Base-by-base conservation (phyloP, 495 filamentous ascomycete species). In the Lasiosphaeris hirsuta region DNA sequence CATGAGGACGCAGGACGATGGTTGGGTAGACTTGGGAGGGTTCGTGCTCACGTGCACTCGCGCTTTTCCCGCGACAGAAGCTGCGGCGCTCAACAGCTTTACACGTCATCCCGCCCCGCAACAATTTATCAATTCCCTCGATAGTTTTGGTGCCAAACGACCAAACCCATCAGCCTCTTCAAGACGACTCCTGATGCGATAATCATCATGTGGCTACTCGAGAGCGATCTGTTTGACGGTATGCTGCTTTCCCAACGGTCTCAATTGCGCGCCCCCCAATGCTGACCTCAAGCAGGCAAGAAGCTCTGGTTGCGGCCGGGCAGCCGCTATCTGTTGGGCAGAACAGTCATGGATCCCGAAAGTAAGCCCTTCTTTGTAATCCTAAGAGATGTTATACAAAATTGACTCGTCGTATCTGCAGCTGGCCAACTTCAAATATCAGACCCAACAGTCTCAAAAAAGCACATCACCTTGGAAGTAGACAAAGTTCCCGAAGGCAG, bases 291-390 rank as follows among this genome's bases (percentile, higher is more conserved):
- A n/a, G 40, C 60, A 87, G 88, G 84, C 54, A 90, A 85, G 72
- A 82, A 82, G 61, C 77, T 92, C 58, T 95, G 90, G 90, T 79
- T 95, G 59, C 84, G 87, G 33, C 90, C 90, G 2, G 90, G 89
- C 19, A 89, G 88, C 71, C 83, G 78, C 61, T 93, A 90, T 71
- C 82, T 93, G 17, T 89, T 93, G 62, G 90, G 90, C 52, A 80
- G 90, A 50, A 76, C 79, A 60, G 71, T 72, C 50, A 30, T 5
- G 5, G 23, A 30, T 30, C 65, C 75, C 35, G 71, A 83, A 72
- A 64, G 81, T 82, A 72, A 60, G 70, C 42, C 1, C 14, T 17
- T 13, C 23, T 41, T 33, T 3, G n/a, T 39, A 10, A 14, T 34
- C 4, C 14, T 53, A 15, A 58, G 36, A 51, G 41, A 13, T 15